These are phyloP conservation scores for Globisporangium solare DNA, from an alignment of 352 stramenopile species.

Conservation along the genomic window DNA sequence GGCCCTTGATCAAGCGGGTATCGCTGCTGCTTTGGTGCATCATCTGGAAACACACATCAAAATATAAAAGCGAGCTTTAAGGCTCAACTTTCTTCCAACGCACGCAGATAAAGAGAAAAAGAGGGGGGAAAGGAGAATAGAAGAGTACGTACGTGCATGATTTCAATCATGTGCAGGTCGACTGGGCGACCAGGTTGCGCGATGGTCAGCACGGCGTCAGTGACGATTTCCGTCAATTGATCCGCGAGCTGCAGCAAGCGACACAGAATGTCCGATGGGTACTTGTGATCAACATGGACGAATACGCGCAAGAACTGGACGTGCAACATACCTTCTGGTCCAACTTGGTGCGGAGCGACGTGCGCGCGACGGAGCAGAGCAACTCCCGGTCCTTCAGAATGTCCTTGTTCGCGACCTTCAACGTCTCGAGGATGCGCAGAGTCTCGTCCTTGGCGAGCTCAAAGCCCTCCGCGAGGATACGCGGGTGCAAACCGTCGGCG, in stretches of 20 bases:
- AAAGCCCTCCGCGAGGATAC: conserved; percentile 97
- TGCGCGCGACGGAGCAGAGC: conserved; percentile 91
- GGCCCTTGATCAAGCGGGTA: conserved; percentile 91
- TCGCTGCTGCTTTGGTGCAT: conserved; percentile 94
- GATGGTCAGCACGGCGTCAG: conserved; percentile 96
- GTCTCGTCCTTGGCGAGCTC: conserved; percentile 95
- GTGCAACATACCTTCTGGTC: conserved; percentile 72
- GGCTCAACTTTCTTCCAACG: no score
- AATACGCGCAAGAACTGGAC: not conserved
- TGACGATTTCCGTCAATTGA: conserved; percentile 95
- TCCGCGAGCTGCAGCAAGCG: conserved; percentile 57
- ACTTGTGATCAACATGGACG: not conserved
- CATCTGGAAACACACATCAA: conserved; percentile 67
- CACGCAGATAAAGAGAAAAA: not conserved
- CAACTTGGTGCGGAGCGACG: conserved; percentile 97
- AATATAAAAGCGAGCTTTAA: no score
- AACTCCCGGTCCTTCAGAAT: conserved; percentile 94
- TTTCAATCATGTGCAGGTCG: conserved; percentile 99
- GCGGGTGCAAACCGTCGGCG: conserved; percentile 95
- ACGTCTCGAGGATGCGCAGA: conserved; percentile 92
- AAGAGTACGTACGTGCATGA: conserved; percentile 89
- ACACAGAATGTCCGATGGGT: not conserved
- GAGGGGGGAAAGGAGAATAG: not conserved
- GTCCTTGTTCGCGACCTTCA: conserved; percentile 82
- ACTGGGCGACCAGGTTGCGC: conserved; percentile 79